A percentile compares a stretch with the other conserved stretches of the same genome.
Evolutionary conservation across 2,329 filamentous ascomycete genomes (phyloP).

Genomic region (Ophiostoma sp.): DNA sequence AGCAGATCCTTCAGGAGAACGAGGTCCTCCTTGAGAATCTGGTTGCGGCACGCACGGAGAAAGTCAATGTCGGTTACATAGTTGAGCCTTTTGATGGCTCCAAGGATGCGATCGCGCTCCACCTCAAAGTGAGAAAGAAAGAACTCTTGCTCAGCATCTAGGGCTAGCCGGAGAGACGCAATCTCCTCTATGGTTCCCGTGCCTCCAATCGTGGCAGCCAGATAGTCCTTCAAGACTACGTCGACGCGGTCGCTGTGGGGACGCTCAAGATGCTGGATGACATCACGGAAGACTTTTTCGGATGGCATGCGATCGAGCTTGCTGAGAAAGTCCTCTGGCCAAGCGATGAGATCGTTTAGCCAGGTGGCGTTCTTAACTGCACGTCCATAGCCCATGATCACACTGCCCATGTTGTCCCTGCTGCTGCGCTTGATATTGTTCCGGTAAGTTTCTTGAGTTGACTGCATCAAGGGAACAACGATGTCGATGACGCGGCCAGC

Average conservation of each 20-base stretch:
- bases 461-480: conserved; percentile 22
- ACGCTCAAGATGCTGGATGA: conserved; percentile 24
- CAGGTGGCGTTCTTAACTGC: conserved; percentile 24
- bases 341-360: conserved; percentile 22
- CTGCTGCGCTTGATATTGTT: conserved; percentile 18
- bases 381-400: conserved; percentile 25
- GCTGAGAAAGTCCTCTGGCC: conserved; percentile 20
- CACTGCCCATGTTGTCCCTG: conserved; percentile 25
- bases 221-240: conserved; percentile 21
- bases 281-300: conserved; percentile 22
- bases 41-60: conserved; percentile 24
- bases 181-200: conserved; percentile 16
- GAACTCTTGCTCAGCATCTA: conserved; percentile 25
- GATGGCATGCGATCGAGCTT: conserved; percentile 25
- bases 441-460: conserved; percentile 24
- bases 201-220: conserved; percentile 25
- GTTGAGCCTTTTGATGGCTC: conserved; percentile 21
- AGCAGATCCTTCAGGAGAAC: conserved; percentile 25
- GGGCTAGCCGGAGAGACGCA: conserved; percentile 16
- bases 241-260: conserved; percentile 18
- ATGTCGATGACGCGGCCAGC: conserved; percentile 20
- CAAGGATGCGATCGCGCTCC: conserved; percentile 26
- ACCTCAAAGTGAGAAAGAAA: conserved; percentile 23
- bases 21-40: conserved; percentile 26
- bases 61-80: conserved; percentile 22